Percentiles rank a stretch among this genome's conserved stretches.
Conservation (phyloP, 108 stramenopile genomes). For the Skeletonema potamos region DNA sequence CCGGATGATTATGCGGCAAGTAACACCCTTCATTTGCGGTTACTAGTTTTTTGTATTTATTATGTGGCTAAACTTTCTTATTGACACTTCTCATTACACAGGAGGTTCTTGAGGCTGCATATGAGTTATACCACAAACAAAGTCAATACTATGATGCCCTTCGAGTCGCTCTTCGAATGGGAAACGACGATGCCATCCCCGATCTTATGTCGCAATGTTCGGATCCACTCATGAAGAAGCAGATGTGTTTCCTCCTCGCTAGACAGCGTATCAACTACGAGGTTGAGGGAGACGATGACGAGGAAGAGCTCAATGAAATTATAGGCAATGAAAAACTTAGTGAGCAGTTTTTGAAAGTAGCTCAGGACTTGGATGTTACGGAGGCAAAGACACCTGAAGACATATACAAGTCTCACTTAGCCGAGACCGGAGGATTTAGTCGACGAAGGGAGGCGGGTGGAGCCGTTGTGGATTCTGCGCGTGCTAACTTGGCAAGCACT, state of each 20-base stretch:
- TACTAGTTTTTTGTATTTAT: background rate
- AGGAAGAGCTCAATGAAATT: constrained; percentile 82
- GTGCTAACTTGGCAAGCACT: constrained; percentile 97
- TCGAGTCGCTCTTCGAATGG: constrained; percentile 90
- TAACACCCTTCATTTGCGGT: background rate
- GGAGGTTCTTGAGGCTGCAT: constrained; percentile 91
- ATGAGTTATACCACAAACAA: constrained; percentile 87
- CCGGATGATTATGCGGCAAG: constrained; percentile 88
- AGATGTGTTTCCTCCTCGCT: constrained; percentile 88
- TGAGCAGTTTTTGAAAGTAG: constrained; percentile 89
- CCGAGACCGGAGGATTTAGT: constrained; percentile 92
- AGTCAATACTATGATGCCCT: constrained; percentile 88
- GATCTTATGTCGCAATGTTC: constrained; percentile 66
- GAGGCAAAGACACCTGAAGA: constrained; percentile 98
- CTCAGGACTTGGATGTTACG: constrained; percentile 93
- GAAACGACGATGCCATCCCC: constrained; percentile 68
- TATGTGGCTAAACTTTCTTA: background rate
- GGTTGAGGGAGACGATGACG: constrained; percentile 79
- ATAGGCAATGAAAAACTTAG: constrained; percentile 93
- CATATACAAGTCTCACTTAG: constrained; percentile 98
- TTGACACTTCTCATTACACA: constrained; percentile 8
- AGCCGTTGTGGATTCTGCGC: constrained; percentile 93
- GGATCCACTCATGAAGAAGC: constrained; percentile 82
- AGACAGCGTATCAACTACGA: constrained; percentile 87
- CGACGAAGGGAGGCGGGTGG: constrained; percentile 79